These are phyloP conservation scores for Exophiala sp. DNA, from an alignment of 2,329 filamentous ascomycete genomes.

Conservation along the genomic window DNA sequence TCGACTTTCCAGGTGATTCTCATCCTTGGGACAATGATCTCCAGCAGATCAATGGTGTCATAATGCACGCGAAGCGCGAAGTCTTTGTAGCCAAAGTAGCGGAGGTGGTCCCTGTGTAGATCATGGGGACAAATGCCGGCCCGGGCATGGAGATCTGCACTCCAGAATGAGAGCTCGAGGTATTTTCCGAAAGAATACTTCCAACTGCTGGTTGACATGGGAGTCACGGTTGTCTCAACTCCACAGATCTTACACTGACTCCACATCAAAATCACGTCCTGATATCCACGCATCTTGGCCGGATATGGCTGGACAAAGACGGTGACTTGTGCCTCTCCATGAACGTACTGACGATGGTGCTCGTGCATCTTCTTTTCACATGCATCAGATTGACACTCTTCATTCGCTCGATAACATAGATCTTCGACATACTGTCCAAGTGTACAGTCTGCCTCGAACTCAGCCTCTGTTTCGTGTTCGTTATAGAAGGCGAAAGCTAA, in stretches of 20 bases:
- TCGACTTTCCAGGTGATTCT: slow-evolving; percentile 98
- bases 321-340: slow-evolving; percentile 89
- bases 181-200: slow-evolving; percentile 99
- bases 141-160: slow-evolving; percentile 71
- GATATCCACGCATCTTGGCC: slow-evolving; percentile 61
- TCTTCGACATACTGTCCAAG: slow-evolving; percentile 94
- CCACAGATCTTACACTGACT: slow-evolving; percentile 90
- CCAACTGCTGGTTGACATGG: slow-evolving; percentile 93
- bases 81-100: slow-evolving; percentile 87
- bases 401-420: slow-evolving; percentile 70
- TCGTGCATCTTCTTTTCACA: slow-evolving; percentile 88
- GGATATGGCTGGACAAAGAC: slow-evolving; percentile 79
- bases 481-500: slow-evolving; percentile 91
- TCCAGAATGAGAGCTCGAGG: slow-evolving; percentile 96
- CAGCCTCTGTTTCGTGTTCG: slow-evolving; percentile 69
- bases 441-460: slow-evolving; percentile 79
- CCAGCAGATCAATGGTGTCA: slow-evolving; percentile 85
- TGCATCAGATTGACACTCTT: slow-evolving; percentile 75
- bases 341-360: slow-evolving; percentile 94
- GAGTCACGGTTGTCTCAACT: slow-evolving; percentile 81
- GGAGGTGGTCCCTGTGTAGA: slow-evolving; percentile 84
- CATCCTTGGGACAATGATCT: slow-evolving; percentile 86
- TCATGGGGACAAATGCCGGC: slow-evolving; percentile 83
- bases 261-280: slow-evolving; percentile 91
- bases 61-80: slow-evolving; percentile 86